Evolutionary conservation across 2,329 filamentous ascomycete genomes (phyloP).

Genomic region (Cephalotrichum gorgonifer): DNA sequence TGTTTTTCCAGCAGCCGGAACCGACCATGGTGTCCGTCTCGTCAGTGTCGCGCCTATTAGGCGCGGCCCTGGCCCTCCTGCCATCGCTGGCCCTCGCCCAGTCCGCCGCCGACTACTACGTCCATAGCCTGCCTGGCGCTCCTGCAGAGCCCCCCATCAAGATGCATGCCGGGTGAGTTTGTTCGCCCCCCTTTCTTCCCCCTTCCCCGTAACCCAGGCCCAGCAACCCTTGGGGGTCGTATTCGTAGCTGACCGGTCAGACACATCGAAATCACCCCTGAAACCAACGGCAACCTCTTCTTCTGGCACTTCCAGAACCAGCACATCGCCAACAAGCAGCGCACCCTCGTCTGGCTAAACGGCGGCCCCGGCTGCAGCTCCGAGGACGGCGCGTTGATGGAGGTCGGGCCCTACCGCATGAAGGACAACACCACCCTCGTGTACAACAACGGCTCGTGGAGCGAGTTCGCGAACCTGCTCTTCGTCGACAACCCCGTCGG

Average conservation of each 20-base stretch:
- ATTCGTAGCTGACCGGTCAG: conserved; percentile 38
- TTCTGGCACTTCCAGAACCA: conserved; percentile 98
- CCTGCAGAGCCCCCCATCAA: conserved; percentile 69
- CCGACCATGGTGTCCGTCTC: neutral
- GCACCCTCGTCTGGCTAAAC: conserved; percentile 94
- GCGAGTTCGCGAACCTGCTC: conserved; percentile 92
- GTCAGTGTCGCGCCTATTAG: conserved; percentile 11
- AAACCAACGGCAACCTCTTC: conserved; percentile 87
- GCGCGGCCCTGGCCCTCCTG: conserved; percentile 23
- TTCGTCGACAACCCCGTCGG: conserved; percentile 97
- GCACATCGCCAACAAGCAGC: conserved; percentile 83
- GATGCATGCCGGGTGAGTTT: conserved; percentile 91
- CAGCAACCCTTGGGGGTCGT: no score
- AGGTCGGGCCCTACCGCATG: conserved; percentile 86
- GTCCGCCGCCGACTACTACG: conserved; percentile 70
- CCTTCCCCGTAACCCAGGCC: neutral
- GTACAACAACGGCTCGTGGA: conserved; percentile 93
- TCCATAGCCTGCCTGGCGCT: conserved; percentile 73
- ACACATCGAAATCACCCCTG: conserved; percentile 80
- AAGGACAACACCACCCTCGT: conserved; percentile 60
- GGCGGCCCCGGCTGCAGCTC: conserved; percentile 95
- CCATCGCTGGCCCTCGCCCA: conserved; percentile 20
- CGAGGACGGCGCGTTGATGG: conserved; percentile 93
- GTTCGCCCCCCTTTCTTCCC: neutral
- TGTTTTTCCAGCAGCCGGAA: neutral